Conservation (phyloP, 768 basidiomycete genomes). For the Lactarius tabidus region DNA sequence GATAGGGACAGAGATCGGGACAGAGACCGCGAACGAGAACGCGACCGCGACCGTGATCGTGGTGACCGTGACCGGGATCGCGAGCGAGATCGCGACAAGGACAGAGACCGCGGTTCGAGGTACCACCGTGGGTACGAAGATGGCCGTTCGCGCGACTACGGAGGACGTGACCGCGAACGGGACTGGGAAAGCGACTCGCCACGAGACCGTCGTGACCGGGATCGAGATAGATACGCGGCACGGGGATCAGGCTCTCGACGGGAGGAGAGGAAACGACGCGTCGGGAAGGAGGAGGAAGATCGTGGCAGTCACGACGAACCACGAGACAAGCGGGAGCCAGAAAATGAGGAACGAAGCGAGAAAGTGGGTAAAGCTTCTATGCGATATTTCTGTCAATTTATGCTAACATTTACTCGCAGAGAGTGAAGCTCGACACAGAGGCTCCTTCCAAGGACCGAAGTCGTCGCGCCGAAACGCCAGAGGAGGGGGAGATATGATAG, state of each 20-base stretch:
- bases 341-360: conserved; percentile 44
- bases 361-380: conserved; percentile 44
- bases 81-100: conserved; percentile 25
- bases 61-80: conserved; percentile 31
- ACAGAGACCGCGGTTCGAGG: conserved; percentile 24
- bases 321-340: conserved; percentile 35
- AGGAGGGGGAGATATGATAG: conserved; percentile 79
- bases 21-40: conserved; percentile 29
- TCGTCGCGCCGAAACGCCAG: conserved; percentile 60
- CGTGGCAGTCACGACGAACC: conserved; percentile 43
- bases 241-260: conserved; percentile 55
- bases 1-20: conserved; percentile 33
- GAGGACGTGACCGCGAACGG: conserved; percentile 32
- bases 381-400: not conserved
- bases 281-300: conserved; percentile 44
- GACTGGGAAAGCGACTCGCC: conserved; percentile 29
- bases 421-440: conserved; percentile 43
- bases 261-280: conserved; percentile 44
- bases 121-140: conserved; percentile 23
- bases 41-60: conserved; percentile 33
- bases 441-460: conserved; percentile 43
- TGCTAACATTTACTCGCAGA: conserved; percentile 43
- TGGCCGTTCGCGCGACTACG: conserved; percentile 26
- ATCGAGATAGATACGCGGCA: conserved; percentile 43
- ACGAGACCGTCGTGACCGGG: conserved; percentile 34